Conservation (phyloP, 1,284 basidiomycete species). For the Peniophora sp. region DNA sequence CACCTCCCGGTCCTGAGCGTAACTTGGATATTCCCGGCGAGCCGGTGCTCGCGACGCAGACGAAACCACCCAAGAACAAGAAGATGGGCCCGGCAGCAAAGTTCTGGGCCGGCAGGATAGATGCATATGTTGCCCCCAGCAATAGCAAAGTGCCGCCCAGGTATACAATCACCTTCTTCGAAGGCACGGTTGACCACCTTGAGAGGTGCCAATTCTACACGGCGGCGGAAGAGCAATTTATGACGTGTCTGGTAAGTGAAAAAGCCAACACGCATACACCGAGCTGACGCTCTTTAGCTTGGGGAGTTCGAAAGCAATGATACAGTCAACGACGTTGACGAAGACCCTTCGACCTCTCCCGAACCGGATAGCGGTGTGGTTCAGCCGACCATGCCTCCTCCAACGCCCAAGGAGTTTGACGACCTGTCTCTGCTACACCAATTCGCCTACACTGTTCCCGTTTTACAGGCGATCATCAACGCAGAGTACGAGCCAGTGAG, state of each 20-base stretch:
- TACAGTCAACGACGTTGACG: constrained; percentile 36
- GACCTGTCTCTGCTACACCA: constrained; percentile 46
- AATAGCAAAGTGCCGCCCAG: constrained; percentile 22
- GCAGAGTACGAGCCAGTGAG: constrained; percentile 45
- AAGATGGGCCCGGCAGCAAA: constrained; percentile 13
- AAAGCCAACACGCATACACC: background rate
- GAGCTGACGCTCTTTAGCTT: constrained; percentile 25
- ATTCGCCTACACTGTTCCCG: constrained; percentile 54
- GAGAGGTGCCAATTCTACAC: constrained; percentile 47
- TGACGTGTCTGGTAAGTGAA: constrained; percentile 42
- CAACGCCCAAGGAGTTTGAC: constrained; percentile 29
- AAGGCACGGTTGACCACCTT: constrained; percentile 33
- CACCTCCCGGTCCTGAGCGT: constrained; percentile 36
- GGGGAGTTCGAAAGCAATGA: constrained; percentile 46
- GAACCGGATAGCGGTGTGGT: constrained; percentile 7
- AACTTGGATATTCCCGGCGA: constrained; percentile 58
- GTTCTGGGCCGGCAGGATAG: constrained; percentile 61
- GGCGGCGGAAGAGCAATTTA: constrained; percentile 47
- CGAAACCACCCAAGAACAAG: constrained; percentile 23
- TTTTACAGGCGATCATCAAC: constrained; percentile 49
- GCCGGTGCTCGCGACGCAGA: constrained; percentile 39
- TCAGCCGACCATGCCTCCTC: constrained; percentile 19
- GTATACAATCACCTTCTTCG: constrained; percentile 52
- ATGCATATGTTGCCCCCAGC: constrained; percentile 42
- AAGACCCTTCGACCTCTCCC: constrained; percentile 22